A percentile compares a stretch with the other conserved stretches of the same genome.
Conservation (phyloP, 1,284 basidiomycete species). For the Cryptococcus jaspeensis region DNA sequence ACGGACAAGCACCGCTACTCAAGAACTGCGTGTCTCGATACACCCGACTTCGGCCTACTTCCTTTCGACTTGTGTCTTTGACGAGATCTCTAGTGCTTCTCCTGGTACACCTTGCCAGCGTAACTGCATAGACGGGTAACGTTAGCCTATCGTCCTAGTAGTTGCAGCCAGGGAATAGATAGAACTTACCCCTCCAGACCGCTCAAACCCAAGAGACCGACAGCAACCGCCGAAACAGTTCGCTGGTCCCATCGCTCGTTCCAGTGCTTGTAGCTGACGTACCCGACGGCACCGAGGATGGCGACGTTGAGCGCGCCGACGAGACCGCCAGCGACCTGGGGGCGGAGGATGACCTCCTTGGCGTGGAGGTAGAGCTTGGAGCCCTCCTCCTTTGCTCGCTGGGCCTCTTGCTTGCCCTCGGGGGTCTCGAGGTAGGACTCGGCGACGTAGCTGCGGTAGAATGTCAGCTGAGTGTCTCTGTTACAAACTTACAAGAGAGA, state of each 20-base stretch:
- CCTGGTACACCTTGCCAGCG: conserved; percentile 43
- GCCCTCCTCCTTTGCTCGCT: conserved; percentile 63
- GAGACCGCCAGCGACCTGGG: conserved; percentile 67
- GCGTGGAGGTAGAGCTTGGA: conserved; percentile 61
- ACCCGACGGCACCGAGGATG: conserved; percentile 66
- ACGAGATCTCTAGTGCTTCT: conserved; percentile 20
- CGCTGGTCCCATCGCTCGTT: conserved; percentile 68
- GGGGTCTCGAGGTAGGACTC: conserved; percentile 65
- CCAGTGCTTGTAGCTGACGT: conserved; percentile 70
- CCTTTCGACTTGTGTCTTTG: not conserved
- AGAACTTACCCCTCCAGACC: conserved; percentile 66
- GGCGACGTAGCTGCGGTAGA: conserved; percentile 55
- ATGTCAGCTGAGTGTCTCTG: conserved; percentile 11
- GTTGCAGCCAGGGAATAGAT: not conserved
- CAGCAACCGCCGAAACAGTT: conserved; percentile 62
- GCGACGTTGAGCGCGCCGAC: conserved; percentile 69
- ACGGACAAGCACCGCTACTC: too few species aligned
- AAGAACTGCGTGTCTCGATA: too few species aligned
- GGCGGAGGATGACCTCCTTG: conserved; percentile 64
- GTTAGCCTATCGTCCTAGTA: conserved; percentile 8
- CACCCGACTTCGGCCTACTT: too few species aligned
- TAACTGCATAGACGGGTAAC: conserved; percentile 20
- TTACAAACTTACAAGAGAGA: not conserved
- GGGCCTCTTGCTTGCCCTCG: conserved; percentile 60
- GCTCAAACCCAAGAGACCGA: conserved; percentile 66